Evolutionary conservation across 179 eudicot genomes (phyloP).

Genomic region (Kewa caespitosa): DNA sequence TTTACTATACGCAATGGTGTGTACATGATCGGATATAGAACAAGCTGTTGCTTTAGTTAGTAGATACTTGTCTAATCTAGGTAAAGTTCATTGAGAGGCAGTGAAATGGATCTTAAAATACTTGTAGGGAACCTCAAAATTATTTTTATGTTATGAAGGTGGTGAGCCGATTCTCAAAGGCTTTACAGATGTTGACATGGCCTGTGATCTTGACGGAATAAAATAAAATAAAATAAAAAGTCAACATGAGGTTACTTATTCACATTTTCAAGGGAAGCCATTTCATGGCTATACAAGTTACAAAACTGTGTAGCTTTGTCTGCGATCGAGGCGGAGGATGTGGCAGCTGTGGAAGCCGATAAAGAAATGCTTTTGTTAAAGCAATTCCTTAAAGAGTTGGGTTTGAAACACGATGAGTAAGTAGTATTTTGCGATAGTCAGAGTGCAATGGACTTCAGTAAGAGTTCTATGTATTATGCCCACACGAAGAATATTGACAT

Average conservation of each 20-base stretch:
- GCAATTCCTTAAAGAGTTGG: not conserved
- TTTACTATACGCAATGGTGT: not conserved
- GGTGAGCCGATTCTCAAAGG: not conserved
- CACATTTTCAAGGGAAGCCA: not conserved
- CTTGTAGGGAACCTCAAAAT: not conserved
- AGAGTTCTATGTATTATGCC: not conserved
- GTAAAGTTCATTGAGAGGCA: constrained; percentile 3
- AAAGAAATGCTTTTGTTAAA: not conserved
- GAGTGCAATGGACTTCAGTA: not conserved
- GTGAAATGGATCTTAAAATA: not conserved
- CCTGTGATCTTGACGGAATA: not conserved
- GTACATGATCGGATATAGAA: not conserved
- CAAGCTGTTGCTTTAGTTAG: not conserved
- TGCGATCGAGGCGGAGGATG: not conserved
- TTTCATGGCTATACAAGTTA: not conserved
- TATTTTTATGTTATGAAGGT: not conserved
- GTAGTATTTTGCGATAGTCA: not conserved
- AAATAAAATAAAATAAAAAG: too few relatives aligned
- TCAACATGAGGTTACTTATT: not conserved
- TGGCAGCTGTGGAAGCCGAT: not conserved
- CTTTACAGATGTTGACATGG: not conserved
- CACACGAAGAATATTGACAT: not conserved
- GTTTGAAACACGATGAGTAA: not conserved
- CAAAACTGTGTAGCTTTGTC: not conserved
- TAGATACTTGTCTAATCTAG: not conserved